A percentile compares a stretch with the other conserved stretches of the same genome.
phyloP scores from a whole-genome alignment of 441 rosid genomes.

The Adansonia gregorii region DNA sequence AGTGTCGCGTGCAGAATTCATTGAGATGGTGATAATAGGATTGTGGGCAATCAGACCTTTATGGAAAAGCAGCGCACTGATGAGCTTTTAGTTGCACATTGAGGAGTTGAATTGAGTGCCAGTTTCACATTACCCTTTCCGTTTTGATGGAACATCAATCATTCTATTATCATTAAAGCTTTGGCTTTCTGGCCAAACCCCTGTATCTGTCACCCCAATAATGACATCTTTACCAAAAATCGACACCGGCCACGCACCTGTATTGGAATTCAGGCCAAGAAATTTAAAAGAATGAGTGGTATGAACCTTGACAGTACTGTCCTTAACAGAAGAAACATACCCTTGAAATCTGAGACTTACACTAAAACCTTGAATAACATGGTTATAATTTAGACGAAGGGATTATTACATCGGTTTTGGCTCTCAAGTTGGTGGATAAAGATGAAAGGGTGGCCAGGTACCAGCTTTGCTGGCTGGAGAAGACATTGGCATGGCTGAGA shows the following conservation, averaged over 20 bases:
- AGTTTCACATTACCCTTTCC: slow-evolving; percentile 37
- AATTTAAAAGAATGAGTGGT: slow-evolving; percentile 24
- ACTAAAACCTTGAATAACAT: slow-evolving; percentile 56
- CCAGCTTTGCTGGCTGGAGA: slow-evolving; percentile 47
- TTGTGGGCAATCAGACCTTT: slow-evolving; percentile 33
- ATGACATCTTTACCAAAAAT: not conserved
- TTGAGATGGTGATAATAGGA: slow-evolving; percentile 25
- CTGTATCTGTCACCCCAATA: not conserved
- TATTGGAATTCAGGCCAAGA: not conserved
- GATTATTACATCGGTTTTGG: not conserved
- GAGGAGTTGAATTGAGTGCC: slow-evolving; percentile 44
- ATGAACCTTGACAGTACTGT: slow-evolving; percentile 44
- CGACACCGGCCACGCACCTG: not conserved
- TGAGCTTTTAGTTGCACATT: slow-evolving; percentile 48
- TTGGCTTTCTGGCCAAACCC: not conserved
- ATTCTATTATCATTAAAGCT: not conserved
- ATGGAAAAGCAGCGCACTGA: slow-evolving; percentile 47
- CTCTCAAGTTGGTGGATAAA: slow-evolving; percentile 8
- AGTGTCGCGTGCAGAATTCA: slow-evolving; percentile 38
- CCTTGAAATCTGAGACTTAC: slow-evolving; percentile 58
- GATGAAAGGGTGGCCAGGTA: slow-evolving; percentile 50
- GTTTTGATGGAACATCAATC: not conserved
- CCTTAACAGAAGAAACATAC: slow-evolving; percentile 45
- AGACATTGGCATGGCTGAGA: slow-evolving; percentile 57
- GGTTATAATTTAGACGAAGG: slow-evolving; percentile 42